Evolutionary conservation across 495 filamentous ascomycete genomes (phyloP).

Genomic region (Haplographium delicatum): DNA sequence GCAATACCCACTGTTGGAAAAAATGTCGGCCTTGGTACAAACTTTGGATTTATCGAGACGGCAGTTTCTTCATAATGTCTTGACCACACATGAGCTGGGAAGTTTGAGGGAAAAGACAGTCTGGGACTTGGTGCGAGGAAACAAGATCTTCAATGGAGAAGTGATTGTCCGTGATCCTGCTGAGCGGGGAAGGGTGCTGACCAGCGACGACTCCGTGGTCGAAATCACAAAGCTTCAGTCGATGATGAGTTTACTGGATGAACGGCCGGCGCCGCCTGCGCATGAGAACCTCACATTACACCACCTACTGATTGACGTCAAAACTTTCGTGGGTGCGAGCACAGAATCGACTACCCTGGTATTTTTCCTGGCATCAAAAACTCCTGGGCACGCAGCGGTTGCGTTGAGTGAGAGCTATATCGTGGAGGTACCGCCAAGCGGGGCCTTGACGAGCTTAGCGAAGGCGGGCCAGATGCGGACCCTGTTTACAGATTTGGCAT

Average conservation of each 20-base stretch:
- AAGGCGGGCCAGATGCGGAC: constrained; percentile 68
- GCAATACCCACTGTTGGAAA: constrained; percentile 74
- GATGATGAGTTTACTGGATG: constrained; percentile 89
- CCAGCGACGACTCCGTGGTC: constrained; percentile 86
- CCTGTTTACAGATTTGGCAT: constrained; percentile 77
- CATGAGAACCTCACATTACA: constrained; percentile 67
- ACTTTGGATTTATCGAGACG: constrained; percentile 76
- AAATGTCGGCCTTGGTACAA: constrained; percentile 71
- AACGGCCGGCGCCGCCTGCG: constrained; percentile 56
- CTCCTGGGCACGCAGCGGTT: constrained; percentile 51
- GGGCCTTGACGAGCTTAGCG: constrained; percentile 54
- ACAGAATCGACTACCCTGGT: constrained; percentile 68
- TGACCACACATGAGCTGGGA: constrained; percentile 78
- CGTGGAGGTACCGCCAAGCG: constrained; percentile 70
- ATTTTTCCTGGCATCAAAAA: constrained; percentile 72
- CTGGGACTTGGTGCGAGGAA: constrained; percentile 90
- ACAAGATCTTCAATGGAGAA: constrained; percentile 86
- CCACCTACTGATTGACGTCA: constrained; percentile 82
- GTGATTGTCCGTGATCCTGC: constrained; percentile 88
- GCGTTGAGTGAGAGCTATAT: constrained; percentile 78
- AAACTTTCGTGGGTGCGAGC: constrained; percentile 66
- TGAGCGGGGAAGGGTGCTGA: constrained; percentile 78
- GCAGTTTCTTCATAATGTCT: constrained; percentile 87
- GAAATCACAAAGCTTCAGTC: constrained; percentile 89
- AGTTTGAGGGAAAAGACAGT: constrained; percentile 76